phyloP scores from a whole-genome alignment of 2,329 filamentous ascomycete genomes.

The Fusarium ambrosium region DNA sequence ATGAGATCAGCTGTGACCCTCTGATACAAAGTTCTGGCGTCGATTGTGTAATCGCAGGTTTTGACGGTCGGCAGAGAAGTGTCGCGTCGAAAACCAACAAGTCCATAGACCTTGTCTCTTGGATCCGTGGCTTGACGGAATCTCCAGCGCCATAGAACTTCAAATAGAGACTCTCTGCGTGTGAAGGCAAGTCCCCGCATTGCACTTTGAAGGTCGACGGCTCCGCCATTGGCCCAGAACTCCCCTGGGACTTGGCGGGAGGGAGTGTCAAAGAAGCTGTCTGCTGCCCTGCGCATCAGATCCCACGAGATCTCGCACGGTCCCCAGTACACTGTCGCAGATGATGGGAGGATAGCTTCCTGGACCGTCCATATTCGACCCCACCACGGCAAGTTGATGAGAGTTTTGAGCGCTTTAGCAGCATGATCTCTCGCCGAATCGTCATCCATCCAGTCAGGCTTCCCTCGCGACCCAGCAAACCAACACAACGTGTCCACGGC shows the following conservation, averaged over 20 bases:
- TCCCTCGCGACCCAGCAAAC: neutral
- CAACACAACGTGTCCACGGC: neutral
- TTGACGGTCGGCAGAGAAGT: neutral
- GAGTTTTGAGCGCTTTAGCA: neutral
- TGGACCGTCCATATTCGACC: slow-evolving; percentile 3
- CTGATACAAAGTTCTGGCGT: neutral
- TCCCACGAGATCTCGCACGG: neutral
- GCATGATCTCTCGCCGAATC: neutral
- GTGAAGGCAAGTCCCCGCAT: neutral
- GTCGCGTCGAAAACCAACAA: neutral
- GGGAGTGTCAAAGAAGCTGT: neutral
- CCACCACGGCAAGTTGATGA: slow-evolving; percentile 1
- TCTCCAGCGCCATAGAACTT: slow-evolving; percentile 11
- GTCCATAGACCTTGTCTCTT: slow-evolving; percentile 5
- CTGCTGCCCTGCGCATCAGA: neutral
- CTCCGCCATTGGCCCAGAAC: neutral
- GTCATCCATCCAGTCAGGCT: neutral
- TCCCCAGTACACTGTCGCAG: slow-evolving; percentile 2
- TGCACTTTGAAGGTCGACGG: neutral
- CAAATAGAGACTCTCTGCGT: neutral
- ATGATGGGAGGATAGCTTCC: neutral
- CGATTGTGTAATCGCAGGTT: neutral
- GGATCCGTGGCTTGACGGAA: slow-evolving; percentile 1
- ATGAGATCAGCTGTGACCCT: slow-evolving; percentile 7
- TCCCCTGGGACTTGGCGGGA: neutral